A percentile compares a stretch with the other conserved stretches of the same genome.
Evolutionary conservation across 257 asterid species (phyloP).

Genomic region (Jasminum sambac): DNA sequence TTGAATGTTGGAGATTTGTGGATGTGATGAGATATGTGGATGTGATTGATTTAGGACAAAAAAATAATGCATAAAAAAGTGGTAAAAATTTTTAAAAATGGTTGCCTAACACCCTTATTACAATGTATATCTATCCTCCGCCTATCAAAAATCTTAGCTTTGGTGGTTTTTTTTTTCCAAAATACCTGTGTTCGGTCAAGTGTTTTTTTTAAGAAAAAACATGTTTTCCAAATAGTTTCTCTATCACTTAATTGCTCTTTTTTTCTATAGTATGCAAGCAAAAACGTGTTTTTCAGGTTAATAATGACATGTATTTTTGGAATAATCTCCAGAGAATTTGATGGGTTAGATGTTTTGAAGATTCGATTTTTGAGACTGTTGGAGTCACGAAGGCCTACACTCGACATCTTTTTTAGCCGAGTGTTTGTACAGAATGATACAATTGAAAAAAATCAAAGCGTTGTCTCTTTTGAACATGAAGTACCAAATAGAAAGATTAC

Average conservation of each 20-base stretch:
- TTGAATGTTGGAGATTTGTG: no score
- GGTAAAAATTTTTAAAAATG: no score
- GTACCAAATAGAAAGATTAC: background rate
- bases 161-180: no score
- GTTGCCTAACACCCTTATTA: no score
- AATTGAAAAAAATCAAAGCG: background rate
- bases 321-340: conserved; percentile 17
- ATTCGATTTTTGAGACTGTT: conserved; percentile 26
- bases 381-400: conserved; percentile 14
- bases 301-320: background rate
- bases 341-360: background rate
- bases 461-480: background rate
- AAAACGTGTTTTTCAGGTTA: background rate
- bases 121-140: no score
- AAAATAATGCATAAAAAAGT: no score
- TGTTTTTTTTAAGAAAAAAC: no score
- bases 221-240: no score
- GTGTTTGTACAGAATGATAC: background rate
- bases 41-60: no score
- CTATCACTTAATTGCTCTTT: background rate
- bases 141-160: no score
- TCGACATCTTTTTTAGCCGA: conserved; percentile 7
- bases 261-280: background rate
- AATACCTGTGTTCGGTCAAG: no score
- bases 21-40: no score